These are phyloP conservation scores for Pachyrhizus erosus DNA, from an alignment of 306 rosid genomes.

Conservation along the genomic window DNA sequence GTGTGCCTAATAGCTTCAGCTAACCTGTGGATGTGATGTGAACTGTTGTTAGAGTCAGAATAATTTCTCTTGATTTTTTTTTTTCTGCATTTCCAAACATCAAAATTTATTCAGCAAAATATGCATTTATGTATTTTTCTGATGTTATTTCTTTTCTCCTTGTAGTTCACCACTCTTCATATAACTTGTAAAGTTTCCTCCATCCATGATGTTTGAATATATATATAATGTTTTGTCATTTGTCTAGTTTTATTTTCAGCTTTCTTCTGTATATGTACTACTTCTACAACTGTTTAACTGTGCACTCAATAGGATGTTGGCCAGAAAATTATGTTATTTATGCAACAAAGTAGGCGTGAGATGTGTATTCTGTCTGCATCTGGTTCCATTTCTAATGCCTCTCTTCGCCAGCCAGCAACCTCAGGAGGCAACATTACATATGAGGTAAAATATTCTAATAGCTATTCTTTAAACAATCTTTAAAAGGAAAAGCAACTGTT, in stretches of 20 bases:
- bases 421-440: slow-evolving; percentile 91
- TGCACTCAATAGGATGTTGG: slow-evolving; percentile 81
- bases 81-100: slow-evolving; percentile 1
- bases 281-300: slow-evolving; percentile 49
- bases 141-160: slow-evolving; percentile 23
- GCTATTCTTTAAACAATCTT: slow-evolving; percentile 31
- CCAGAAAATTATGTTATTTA: slow-evolving; percentile 88
- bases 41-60: slow-evolving; percentile 10
- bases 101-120: slow-evolving; percentile 20
- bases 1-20: slow-evolving; percentile 11
- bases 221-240: slow-evolving; percentile 31
- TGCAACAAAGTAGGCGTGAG: slow-evolving; percentile 97
- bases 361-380: slow-evolving; percentile 92
- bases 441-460: slow-evolving; percentile 65
- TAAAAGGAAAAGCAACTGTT: slow-evolving; percentile 27
- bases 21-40: slow-evolving; percentile 18
- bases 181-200: slow-evolving; percentile 9
- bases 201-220: slow-evolving; percentile 28
- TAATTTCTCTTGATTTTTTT: slow-evolving; percentile 20
- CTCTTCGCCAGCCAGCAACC: slow-evolving; percentile 92
- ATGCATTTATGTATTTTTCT: background rate
- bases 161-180: slow-evolving; percentile 24
- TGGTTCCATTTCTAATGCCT: slow-evolving; percentile 87
- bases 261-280: slow-evolving; percentile 36
- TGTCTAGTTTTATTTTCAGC: slow-evolving; percentile 29